phyloP scores from a whole-genome alignment of 2,329 filamentous ascomycete genomes.

The Berkeleyomyces rouxiae region DNA sequence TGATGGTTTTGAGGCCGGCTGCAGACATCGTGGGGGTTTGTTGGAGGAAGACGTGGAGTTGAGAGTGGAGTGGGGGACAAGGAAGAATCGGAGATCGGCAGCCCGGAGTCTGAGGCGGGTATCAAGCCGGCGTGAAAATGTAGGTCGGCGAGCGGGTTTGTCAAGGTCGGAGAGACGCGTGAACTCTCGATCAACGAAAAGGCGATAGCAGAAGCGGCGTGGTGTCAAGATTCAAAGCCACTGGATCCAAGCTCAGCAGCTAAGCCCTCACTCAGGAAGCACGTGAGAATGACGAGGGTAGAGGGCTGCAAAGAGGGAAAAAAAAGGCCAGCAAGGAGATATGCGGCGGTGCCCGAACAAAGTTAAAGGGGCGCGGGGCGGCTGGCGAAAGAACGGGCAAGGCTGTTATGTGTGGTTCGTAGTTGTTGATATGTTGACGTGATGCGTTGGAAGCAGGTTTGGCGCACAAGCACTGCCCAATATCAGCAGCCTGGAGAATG shows the following conservation, averaged over 20 bases:
- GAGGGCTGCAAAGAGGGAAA: not conserved
- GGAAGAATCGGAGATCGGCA: not conserved
- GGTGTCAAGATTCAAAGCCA: not conserved
- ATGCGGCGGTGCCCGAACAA: too few species aligned
- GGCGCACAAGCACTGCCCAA: not conserved
- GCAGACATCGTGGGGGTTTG: constrained; percentile 32
- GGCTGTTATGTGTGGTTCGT: not conserved
- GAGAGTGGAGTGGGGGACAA: not conserved
- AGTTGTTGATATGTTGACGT: not conserved
- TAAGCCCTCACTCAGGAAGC: not conserved
- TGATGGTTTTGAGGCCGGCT: constrained; percentile 96
- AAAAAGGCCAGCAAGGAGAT: not conserved
- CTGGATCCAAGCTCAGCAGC: not conserved
- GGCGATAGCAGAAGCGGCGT: not conserved
- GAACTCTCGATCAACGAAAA: not conserved
- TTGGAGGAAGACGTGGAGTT: not conserved
- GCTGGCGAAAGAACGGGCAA: not conserved
- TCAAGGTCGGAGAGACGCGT: not conserved
- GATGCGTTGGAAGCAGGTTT: not conserved
- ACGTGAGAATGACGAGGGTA: not conserved
- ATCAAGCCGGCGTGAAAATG: not conserved
- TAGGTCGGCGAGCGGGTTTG: not conserved
- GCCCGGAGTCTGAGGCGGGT: not conserved
- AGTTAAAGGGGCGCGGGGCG: not conserved
- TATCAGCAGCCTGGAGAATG: not conserved